phyloP scores from a whole-genome alignment of 116 monocot genomes.

The Dioscorea cayenensis region DNA sequence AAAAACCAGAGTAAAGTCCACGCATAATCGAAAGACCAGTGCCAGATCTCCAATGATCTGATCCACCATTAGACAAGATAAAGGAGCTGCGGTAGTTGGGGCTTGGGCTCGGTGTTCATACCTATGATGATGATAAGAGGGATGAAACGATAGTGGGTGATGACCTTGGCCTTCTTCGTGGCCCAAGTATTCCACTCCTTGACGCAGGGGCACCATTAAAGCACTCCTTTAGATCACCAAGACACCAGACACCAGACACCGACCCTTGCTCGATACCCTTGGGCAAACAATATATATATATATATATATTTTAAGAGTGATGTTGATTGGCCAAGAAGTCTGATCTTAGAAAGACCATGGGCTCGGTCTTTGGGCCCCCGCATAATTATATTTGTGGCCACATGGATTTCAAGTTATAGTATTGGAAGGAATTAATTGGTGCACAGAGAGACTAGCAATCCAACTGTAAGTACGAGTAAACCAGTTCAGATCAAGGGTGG shows the following conservation, averaged over 20 bases:
- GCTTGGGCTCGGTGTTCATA: constrained; percentile 77
- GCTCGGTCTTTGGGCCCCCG: too few species aligned
- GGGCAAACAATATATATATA: background rate
- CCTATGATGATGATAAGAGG: constrained; percentile 63
- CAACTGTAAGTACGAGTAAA: too few species aligned
- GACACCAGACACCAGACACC: too few species aligned
- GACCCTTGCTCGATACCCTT: background rate
- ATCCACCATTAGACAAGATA: constrained; percentile 32
- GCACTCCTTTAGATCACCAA: too few species aligned
- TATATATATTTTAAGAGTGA: too few species aligned
- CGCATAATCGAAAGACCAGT: background rate
- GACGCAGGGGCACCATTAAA: constrained; percentile 24
- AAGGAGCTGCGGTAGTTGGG: constrained; percentile 50
- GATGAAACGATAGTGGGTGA: constrained; percentile 51
- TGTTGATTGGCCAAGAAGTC: too few species aligned
- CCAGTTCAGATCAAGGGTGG: too few species aligned
- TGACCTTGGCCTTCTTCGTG: constrained; percentile 45
- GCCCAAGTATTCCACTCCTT: constrained; percentile 62
- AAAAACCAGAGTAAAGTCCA: constrained; percentile 5
- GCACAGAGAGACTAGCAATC: too few species aligned
- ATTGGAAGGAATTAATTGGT: too few species aligned
- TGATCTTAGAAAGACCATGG: too few species aligned
- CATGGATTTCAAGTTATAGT: too few species aligned
- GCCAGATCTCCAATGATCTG: background rate
- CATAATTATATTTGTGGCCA: too few species aligned